phyloP scores from a whole-genome alignment of 2,329 filamentous ascomycete genomes.

The Aurifilum marmelostoma region DNA sequence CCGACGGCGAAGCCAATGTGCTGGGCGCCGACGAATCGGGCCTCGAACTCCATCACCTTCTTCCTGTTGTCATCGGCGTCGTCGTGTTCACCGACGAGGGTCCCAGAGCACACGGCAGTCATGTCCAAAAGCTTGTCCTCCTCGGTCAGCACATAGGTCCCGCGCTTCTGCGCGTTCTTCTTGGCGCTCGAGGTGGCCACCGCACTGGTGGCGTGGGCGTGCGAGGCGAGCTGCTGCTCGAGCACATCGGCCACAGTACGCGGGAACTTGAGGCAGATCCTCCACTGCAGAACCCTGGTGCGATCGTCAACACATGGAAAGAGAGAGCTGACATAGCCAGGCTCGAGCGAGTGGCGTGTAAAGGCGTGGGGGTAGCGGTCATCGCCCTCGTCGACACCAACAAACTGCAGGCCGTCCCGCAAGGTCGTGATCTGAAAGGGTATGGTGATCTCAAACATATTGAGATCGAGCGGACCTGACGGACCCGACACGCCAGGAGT shows the following conservation, averaged over 20 bases:
- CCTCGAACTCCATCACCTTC: slow-evolving; percentile 86
- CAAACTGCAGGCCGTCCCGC: slow-evolving; percentile 88
- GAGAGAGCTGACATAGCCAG: slow-evolving; percentile 80
- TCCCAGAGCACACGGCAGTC: slow-evolving; percentile 87
- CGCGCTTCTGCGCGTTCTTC: slow-evolving; percentile 44
- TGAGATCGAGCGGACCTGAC: slow-evolving; percentile 23
- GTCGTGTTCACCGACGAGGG: slow-evolving; percentile 79
- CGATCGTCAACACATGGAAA: slow-evolving; percentile 94
- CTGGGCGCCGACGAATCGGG: slow-evolving; percentile 74
- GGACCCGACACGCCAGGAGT: slow-evolving; percentile 26
- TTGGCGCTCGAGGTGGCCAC: neutral
- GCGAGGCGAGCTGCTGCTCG: slow-evolving; percentile 50
- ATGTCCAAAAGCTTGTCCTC: slow-evolving; percentile 90
- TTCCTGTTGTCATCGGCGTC: slow-evolving; percentile 78
- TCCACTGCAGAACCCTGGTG: slow-evolving; percentile 77
- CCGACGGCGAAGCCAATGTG: slow-evolving; percentile 94
- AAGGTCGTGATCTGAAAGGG: slow-evolving; percentile 78
- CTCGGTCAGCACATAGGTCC: slow-evolving; percentile 55
- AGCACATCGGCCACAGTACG: slow-evolving; percentile 82
- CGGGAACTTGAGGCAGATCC: slow-evolving; percentile 83
- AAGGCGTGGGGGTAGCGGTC: slow-evolving; percentile 88
- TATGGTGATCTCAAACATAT: slow-evolving; percentile 55
- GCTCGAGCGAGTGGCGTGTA: slow-evolving; percentile 77
- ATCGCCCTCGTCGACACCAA: slow-evolving; percentile 80
- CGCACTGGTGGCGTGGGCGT: slow-evolving; percentile 35